Conservation (phyloP, 2,329 filamentous ascomycete species). For the Trichoderma sp. region DNA sequence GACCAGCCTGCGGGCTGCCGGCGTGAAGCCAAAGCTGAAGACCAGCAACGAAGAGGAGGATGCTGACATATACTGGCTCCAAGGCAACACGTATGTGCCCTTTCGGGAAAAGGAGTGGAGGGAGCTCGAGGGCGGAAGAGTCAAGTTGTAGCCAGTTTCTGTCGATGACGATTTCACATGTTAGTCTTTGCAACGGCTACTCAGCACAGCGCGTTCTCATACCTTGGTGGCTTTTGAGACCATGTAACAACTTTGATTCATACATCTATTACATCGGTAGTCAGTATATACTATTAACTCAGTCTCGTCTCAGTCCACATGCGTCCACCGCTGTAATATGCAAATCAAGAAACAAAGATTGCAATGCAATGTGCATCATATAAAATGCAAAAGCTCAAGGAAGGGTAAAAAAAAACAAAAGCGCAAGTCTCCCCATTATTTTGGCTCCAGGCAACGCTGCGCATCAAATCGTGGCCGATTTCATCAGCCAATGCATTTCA, state of each 20-base stretch:
- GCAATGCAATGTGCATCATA: neutral
- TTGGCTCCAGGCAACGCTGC: neutral
- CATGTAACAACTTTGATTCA: neutral
- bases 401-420: neutral
- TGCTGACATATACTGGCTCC: conserved; percentile 64
- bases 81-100: conserved; percentile 63
- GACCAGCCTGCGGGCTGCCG: conserved; percentile 67
- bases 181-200: neutral
- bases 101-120: conserved; percentile 72
- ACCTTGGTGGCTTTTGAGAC: neutral
- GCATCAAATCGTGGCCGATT: conserved; percentile 7
- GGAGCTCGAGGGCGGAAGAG: conserved; percentile 63
- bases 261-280: conserved; percentile 7
- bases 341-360: neutral
- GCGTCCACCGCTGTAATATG: neutral
- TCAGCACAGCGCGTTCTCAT: neutral
- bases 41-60: neutral
- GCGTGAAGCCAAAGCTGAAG: conserved; percentile 62
- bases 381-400: neutral
- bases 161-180: neutral
- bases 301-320: neutral
- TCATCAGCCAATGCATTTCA: conserved; percentile 15
- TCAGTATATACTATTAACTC: conserved; percentile 2
- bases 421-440: neutral
- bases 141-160: conserved; percentile 62